A percentile compares a stretch with the other conserved stretches of the same genome.
Evolutionary conservation across 2,329 filamentous ascomycete genomes (phyloP).

Genomic region (Colletotrichum sp.): DNA sequence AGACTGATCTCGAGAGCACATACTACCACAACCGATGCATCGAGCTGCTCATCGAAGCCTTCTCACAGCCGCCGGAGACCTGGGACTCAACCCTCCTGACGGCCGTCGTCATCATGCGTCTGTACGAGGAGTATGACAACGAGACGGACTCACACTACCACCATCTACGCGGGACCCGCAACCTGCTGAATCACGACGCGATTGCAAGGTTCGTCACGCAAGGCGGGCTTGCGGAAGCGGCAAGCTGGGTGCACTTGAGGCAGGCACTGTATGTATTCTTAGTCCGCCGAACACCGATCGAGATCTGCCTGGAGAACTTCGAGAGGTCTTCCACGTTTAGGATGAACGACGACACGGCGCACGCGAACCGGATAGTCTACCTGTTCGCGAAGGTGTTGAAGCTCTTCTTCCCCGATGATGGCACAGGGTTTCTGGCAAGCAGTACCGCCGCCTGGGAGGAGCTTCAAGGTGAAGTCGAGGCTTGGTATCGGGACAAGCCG

Average conservation of each 20-base stretch:
- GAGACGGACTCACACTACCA: constrained; percentile 40
- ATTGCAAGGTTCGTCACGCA: constrained; percentile 39
- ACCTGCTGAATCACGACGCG: constrained; percentile 37
- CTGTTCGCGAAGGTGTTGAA: constrained; percentile 28
- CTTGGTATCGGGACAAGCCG: constrained; percentile 33
- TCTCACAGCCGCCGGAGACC: constrained; percentile 43
- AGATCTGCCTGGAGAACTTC: constrained; percentile 24
- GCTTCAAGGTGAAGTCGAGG: constrained; percentile 24
- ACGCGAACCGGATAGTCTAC: constrained; percentile 25
- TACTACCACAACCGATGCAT: constrained; percentile 51
- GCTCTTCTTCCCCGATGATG: constrained; percentile 19
- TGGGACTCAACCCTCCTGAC: constrained; percentile 52
- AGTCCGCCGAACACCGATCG: constrained; percentile 22
- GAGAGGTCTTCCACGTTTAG: constrained; percentile 21
- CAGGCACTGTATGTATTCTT: constrained; percentile 45
- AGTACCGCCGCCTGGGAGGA: background rate
- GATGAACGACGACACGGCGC: constrained; percentile 21
- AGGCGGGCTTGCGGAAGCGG: constrained; percentile 43
- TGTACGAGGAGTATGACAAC: constrained; percentile 48
- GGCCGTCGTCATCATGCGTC: constrained; percentile 52
- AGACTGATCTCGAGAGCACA: constrained; percentile 44
- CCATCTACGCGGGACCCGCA: constrained; percentile 42
- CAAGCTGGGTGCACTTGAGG: constrained; percentile 43
- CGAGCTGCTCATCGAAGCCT: constrained; percentile 48
- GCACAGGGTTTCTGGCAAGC: background rate